phyloP scores from a whole-genome alignment of 306 rosid genomes.

The Prunus padus region DNA sequence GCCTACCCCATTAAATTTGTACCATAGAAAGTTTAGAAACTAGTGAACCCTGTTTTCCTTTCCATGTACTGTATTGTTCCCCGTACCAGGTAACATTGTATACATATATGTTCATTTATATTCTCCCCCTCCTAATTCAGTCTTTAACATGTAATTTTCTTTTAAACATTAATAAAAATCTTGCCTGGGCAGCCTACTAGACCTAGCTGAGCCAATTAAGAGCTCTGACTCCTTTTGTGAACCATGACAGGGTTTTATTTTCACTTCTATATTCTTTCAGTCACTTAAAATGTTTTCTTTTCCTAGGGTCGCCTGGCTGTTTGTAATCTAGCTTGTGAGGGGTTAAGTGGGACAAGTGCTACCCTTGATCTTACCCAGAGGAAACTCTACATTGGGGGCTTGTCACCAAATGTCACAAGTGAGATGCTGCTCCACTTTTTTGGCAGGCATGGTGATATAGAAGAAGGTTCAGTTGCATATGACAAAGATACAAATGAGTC shows the following conservation, averaged over 20 bases:
- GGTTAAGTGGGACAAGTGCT: conserved; percentile 56
- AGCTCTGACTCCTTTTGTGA: background rate
- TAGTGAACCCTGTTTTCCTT: too few relatives aligned
- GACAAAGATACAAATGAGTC: conserved; percentile 73
- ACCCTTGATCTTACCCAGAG: conserved; percentile 63
- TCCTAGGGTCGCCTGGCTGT: conserved; percentile 65
- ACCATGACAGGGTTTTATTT: background rate
- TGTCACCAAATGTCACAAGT: conserved; percentile 70
- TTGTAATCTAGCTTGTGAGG: conserved; percentile 73
- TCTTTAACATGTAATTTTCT: background rate
- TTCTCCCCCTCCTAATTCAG: background rate
- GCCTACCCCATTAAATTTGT: too few relatives aligned
- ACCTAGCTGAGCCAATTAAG: background rate
- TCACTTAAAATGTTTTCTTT: conserved; percentile 4
- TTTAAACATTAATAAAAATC: background rate
- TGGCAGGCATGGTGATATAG: conserved; percentile 66
- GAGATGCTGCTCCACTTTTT: conserved; percentile 63
- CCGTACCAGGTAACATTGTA: too few relatives aligned
- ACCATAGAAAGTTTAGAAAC: too few relatives aligned
- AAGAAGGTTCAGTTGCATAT: conserved; percentile 88
- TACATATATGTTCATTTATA: too few relatives aligned
- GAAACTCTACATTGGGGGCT: conserved; percentile 77
- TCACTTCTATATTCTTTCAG: conserved; percentile 10
- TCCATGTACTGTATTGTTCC: too few relatives aligned
- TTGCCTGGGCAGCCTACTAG: background rate